A percentile compares a stretch with the other conserved stretches of the same genome.
These are phyloP conservation scores for Coniochaeta prunicola DNA, from an alignment of 2,329 filamentous ascomycete genomes.

Conservation along the genomic window DNA sequence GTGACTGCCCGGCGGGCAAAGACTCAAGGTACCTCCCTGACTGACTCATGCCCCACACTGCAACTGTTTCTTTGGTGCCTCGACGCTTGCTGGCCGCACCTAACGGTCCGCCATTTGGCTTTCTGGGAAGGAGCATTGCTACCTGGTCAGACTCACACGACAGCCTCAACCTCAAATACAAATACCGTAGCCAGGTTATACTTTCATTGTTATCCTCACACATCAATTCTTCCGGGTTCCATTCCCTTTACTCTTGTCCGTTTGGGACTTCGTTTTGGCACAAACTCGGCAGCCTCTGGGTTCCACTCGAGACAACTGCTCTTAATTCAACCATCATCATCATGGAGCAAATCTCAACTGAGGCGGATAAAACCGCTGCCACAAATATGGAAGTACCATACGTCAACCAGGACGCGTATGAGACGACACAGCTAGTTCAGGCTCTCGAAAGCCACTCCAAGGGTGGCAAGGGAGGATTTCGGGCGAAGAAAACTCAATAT, in stretches of 20 bases:
- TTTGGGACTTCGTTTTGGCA: background rate
- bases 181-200: background rate
- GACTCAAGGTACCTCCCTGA: background rate
- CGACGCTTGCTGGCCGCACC: background rate
- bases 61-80: background rate
- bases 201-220: background rate
- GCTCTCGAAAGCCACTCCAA: slow-evolving; percentile 50
- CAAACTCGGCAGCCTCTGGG: background rate
- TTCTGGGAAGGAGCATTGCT: background rate
- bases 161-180: background rate
- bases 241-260: background rate
- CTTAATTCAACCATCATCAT: background rate
- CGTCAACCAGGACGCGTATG: slow-evolving; percentile 59
- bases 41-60: slow-evolving; percentile 2
- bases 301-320: background rate
- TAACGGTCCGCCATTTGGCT: background rate
- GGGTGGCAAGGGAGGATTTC: slow-evolving; percentile 48
- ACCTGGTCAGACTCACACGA: background rate
- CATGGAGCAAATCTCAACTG: slow-evolving; percentile 14
- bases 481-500: slow-evolving; percentile 76
- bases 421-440: slow-evolving; percentile 59
- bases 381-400: slow-evolving; percentile 47
- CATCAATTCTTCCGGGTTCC: background rate
- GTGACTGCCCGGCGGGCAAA: background rate
- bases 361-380: slow-evolving; percentile 18